Evolutionary conservation across 768 basidiomycete genomes (phyloP).

Genomic region (Amanita molliuscula): DNA sequence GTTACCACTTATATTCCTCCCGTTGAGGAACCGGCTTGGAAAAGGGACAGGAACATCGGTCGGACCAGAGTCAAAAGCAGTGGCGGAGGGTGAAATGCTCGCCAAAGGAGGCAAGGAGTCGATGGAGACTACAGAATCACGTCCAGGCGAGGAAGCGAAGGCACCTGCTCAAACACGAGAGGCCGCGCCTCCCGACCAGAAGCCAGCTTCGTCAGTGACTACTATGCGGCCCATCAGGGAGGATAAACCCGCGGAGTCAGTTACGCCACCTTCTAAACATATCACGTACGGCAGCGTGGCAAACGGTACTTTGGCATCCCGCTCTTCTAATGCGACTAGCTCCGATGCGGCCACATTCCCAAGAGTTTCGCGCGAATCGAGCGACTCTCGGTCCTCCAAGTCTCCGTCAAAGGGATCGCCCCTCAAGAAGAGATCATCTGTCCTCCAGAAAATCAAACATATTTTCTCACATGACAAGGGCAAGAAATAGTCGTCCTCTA

Average conservation of each 20-base stretch:
- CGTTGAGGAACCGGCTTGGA: neutral
- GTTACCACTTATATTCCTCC: neutral
- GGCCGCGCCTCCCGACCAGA: neutral
- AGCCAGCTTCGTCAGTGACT: neutral
- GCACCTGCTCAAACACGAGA: neutral
- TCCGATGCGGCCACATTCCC: neutral
- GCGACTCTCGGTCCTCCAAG: neutral
- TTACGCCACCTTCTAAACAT: neutral
- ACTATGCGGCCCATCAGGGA: neutral
- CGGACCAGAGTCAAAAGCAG: neutral
- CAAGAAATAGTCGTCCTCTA: slow-evolving; percentile 12
- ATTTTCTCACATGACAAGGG: slow-evolving; percentile 37
- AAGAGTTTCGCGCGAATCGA: neutral
- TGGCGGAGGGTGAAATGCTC: neutral
- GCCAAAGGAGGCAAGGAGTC: neutral
- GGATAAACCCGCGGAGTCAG: neutral
- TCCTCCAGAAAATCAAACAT: slow-evolving; percentile 43
- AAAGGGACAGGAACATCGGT: neutral
- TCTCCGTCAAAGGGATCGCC: slow-evolving; percentile 9
- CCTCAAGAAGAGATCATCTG: slow-evolving; percentile 42
- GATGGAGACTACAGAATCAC: no score
- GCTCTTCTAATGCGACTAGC: neutral
- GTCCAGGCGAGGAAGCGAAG: neutral
- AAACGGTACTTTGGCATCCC: neutral
- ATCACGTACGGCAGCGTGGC: neutral